Evolutionary conservation across 768 basidiomycete species (phyloP).

Genomic region (Termitomyces sp.): DNA sequence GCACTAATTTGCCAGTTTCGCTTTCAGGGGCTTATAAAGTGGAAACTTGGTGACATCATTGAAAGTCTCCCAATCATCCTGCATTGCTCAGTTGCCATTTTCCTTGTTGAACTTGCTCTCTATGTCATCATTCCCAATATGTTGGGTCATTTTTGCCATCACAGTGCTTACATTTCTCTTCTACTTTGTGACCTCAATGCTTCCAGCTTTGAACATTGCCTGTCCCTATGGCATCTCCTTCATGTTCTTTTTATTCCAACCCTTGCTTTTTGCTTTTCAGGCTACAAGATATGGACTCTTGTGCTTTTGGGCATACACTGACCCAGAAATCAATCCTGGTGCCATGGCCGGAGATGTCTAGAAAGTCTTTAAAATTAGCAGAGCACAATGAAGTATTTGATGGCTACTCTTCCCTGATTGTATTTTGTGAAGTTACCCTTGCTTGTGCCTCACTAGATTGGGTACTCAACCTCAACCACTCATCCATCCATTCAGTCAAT

Average conservation of each 20-base stretch:
- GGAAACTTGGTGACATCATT: background rate
- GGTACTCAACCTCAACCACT: background rate
- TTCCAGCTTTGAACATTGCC: too few species aligned
- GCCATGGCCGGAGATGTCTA: background rate
- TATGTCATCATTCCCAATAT: background rate
- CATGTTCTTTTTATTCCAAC: background rate
- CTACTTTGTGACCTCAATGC: background rate
- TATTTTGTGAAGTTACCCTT: too few species aligned
- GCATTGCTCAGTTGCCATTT: background rate
- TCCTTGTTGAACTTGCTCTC: background rate
- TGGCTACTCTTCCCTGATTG: too few species aligned
- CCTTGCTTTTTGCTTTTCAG: background rate
- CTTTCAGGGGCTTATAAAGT: background rate
- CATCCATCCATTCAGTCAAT: too few species aligned
- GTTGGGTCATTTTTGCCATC: background rate
- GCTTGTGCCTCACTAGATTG: too few species aligned
- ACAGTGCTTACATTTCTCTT: background rate
- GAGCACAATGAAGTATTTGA: background rate
- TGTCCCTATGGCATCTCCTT: background rate
- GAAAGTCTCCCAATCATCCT: background rate
- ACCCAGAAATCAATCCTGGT: too few species aligned
- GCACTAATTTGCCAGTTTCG: background rate
- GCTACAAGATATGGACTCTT: too few species aligned
- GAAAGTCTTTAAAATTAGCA: background rate
- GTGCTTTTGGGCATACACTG: too few species aligned